Conservation (phyloP, 2,329 filamentous ascomycete genomes). For the Tolypocladium amazonense region DNA sequence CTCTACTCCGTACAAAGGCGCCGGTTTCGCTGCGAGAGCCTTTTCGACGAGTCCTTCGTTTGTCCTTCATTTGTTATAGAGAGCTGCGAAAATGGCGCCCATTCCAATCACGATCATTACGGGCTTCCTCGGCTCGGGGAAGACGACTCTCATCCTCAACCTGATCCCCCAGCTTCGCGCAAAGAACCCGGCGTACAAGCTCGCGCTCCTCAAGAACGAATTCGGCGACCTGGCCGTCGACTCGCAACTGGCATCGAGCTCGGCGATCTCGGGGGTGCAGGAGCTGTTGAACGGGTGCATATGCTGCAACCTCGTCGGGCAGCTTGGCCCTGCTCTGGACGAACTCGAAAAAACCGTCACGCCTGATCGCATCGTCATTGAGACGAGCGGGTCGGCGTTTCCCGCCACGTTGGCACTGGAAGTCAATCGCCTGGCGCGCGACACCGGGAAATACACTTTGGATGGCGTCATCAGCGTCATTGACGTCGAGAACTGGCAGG, state of each 20-base stretch:
- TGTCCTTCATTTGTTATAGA: not conserved
- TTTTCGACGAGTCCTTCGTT: too few relatives aligned
- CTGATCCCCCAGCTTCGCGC: slow-evolving; percentile 80
- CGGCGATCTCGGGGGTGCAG: slow-evolving; percentile 77
- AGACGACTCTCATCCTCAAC: slow-evolving; percentile 91
- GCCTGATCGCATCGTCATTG: slow-evolving; percentile 84
- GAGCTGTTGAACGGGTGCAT: slow-evolving; percentile 96
- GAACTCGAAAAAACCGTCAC: slow-evolving; percentile 49
- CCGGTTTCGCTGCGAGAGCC: not conserved
- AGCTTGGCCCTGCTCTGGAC: slow-evolving; percentile 68
- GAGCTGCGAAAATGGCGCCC: slow-evolving; percentile 39
- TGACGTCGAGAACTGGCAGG: slow-evolving; percentile 90
- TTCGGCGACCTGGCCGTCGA: slow-evolving; percentile 93
- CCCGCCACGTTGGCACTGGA: slow-evolving; percentile 87
- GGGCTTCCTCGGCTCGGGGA: slow-evolving; percentile 90
- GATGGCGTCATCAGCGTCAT: slow-evolving; percentile 86
- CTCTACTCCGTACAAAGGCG: not conserved
- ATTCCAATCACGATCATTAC: slow-evolving; percentile 93
- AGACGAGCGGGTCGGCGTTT: slow-evolving; percentile 82
- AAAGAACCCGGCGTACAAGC: slow-evolving; percentile 64
- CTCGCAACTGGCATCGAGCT: slow-evolving; percentile 75
- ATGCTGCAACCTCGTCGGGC: slow-evolving; percentile 95
- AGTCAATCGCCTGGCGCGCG: slow-evolving; percentile 67
- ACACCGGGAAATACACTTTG: slow-evolving; percentile 59
- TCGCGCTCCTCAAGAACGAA: slow-evolving; percentile 95